Evolutionary conservation across 164 flowering plant species (phyloP), one percentile per base, ranked within the genome.

Genomic region (Akebia trifoliata): DNA sequence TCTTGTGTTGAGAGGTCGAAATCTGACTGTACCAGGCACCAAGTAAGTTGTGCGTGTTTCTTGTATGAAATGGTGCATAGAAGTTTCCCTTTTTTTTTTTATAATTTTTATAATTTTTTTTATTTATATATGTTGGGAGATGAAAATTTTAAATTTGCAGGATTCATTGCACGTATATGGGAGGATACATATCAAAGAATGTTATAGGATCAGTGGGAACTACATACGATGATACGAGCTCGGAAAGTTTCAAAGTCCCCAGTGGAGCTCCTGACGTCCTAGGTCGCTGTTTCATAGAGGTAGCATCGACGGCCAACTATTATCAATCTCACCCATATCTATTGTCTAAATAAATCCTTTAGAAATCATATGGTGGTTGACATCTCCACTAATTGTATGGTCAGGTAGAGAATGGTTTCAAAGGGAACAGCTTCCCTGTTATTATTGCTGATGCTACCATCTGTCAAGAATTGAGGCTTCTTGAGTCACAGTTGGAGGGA

Each of bases 211-310:
- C 73, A n/a, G 56, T 70, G 4, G 80, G 70, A 54, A 35, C 67
- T 21, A 50, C 46, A 10, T 69, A 67, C 51, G 91, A 90, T 62
- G 86, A 76, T 60, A 65, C 80, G 46, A 75, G 68, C 62, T 37
- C 72, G 25, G 64, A 65, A 38, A 70, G 69, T 50, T 82, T 85
- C 49, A 74, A 61, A 60, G 43, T 90, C 54, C 59, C 73, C 50
- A 75, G 67, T 54, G 68, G 76, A 54, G 50, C 73, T 39, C 71
- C 83, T 45, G 34, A 54, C 57, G 57, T 47, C 43, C 55, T 83
- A 9, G 88, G 95, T 32, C 95, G 97, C 46, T 85, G 83, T 74
- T 90, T 85, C 71, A 82, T 90, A 54, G 97, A 90, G 95, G 97
- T 90, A 75, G 25, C 42, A 37, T 17, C 40, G 6, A 14, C 80